phyloP scores from a whole-genome alignment of 768 basidiomycete genomes.

The Pholiota molesta region DNA sequence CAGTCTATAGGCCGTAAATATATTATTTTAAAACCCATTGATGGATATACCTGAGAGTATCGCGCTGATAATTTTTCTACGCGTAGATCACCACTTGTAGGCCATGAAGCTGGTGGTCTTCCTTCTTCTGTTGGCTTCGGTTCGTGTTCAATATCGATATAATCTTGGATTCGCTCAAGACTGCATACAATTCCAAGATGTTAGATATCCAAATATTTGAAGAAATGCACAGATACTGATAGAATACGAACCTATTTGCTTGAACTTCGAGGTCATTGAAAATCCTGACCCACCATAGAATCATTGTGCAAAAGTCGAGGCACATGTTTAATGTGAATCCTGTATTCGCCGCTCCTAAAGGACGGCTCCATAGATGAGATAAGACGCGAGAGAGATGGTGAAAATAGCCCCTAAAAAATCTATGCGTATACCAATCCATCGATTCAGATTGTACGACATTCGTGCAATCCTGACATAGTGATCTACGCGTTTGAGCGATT shows the following conservation, averaged over 20 bases:
- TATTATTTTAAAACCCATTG: neutral
- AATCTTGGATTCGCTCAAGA: constrained; percentile 70
- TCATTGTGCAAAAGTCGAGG: constrained; percentile 55
- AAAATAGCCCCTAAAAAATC: constrained; percentile 61
- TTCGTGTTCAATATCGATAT: constrained; percentile 62
- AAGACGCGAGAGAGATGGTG: constrained; percentile 51
- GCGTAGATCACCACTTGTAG: constrained; percentile 54
- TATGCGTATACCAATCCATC: constrained; percentile 51
- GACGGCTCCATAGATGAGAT: constrained; percentile 50
- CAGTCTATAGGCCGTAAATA: neutral
- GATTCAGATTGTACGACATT: constrained; percentile 50
- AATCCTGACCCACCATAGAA: constrained; percentile 50
- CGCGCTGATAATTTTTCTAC: constrained; percentile 57
- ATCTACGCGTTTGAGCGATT: constrained; percentile 13
- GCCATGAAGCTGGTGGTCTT: constrained; percentile 65
- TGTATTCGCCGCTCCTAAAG: constrained; percentile 42
- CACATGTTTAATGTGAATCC: constrained; percentile 63
- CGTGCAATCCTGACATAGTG: constrained; percentile 36
- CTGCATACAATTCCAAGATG: constrained; percentile 3
- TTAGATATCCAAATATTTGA: too few species aligned
- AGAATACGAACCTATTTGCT: constrained; percentile 25
- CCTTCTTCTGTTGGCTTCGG: constrained; percentile 38
- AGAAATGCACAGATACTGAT: too few species aligned
- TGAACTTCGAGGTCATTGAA: constrained; percentile 48
- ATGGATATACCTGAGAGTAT: constrained; percentile 42